Percentiles rank a stretch among this genome's conserved stretches.
phyloP scores from a whole-genome alignment of 208 protist species.

The Trypanosoma boissoni region DNA sequence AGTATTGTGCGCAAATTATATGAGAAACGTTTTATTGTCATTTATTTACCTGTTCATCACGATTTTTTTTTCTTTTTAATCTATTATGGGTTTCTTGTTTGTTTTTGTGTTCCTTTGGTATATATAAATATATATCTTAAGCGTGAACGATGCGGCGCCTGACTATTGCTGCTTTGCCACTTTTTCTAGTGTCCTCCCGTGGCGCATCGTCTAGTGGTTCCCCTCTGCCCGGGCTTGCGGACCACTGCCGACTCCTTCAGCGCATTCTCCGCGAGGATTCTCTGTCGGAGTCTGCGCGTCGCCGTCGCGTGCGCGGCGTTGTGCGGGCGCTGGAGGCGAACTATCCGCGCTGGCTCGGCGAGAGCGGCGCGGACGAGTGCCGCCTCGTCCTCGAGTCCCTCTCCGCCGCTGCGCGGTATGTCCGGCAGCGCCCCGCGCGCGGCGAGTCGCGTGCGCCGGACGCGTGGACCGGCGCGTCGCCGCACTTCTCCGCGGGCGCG shows the following conservation, averaged over 20 bases:
- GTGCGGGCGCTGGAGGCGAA: slow-evolving; percentile 48
- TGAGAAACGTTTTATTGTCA: too few species aligned
- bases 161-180: background rate
- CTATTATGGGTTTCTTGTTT: too few species aligned
- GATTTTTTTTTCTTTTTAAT: too few species aligned
- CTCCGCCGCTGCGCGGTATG: slow-evolving; percentile 2
- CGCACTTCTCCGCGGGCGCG: slow-evolving; percentile 45
- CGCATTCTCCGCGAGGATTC: slow-evolving; percentile 14
- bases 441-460: background rate
- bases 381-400: slow-evolving; percentile 9
- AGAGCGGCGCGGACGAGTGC: slow-evolving; percentile 19
- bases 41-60: too few species aligned
- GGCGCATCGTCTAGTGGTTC: background rate
- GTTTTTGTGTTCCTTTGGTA: too few species aligned
- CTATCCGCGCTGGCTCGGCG: slow-evolving; percentile 46
- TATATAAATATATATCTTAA: too few species aligned
- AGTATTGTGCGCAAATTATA: too few species aligned
- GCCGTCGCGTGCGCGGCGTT: slow-evolving; percentile 43
- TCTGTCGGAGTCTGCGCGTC: slow-evolving; percentile 18
- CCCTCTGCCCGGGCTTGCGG: slow-evolving; percentile 8
- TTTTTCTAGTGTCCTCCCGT: background rate
- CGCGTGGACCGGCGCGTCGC: slow-evolving; percentile 59
- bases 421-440: background rate
- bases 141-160: slow-evolving; percentile 17
- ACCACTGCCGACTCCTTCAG: slow-evolving; percentile 28